Evolutionary conservation across 352 stramenopile genomes (phyloP).

Genomic region (Phytophthora brassicae): DNA sequence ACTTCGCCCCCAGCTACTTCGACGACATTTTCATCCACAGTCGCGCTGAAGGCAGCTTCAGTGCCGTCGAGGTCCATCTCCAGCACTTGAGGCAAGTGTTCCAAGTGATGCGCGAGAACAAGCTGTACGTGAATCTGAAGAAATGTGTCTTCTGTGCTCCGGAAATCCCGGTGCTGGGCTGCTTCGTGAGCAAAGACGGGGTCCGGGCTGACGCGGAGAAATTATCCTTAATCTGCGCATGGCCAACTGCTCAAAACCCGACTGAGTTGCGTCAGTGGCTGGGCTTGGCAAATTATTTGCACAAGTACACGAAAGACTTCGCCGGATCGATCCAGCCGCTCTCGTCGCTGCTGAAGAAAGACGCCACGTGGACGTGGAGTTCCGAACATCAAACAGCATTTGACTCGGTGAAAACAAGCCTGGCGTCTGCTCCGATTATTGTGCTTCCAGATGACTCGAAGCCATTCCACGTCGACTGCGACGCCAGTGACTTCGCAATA

Average conservation of each 20-base stretch:
- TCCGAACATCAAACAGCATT: conserved; percentile 17
- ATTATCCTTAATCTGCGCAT: not conserved
- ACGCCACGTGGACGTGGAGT: conserved; percentile 10
- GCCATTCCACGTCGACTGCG: conserved; percentile 24
- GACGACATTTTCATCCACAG: too few relatives aligned
- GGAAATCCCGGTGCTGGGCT: conserved; percentile 24
- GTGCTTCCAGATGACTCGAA: conserved; percentile 1
- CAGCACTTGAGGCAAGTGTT: conserved; percentile 19
- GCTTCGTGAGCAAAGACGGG: conserved; percentile 9
- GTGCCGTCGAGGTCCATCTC: conserved; percentile 17
- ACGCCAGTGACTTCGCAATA: conserved; percentile 26
- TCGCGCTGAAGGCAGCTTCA: not conserved
- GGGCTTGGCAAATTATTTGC: conserved; percentile 18
- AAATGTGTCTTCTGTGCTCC: conserved; percentile 27
- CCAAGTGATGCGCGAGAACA: conserved; percentile 18
- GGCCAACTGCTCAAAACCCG: not conserved
- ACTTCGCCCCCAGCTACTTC: too few relatives aligned
- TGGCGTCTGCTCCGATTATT: not conserved
- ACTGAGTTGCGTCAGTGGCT: conserved; percentile 18
- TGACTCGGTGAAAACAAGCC: not conserved
- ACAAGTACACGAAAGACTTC: conserved; percentile 11
- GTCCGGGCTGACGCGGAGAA: not conserved
- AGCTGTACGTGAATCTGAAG: conserved; percentile 23
- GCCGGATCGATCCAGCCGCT: conserved; percentile 7
- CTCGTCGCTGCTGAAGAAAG: conserved; percentile 20